These are phyloP conservation scores for Daldinia loculata DNA, from an alignment of 495 filamentous ascomycete species.

Conservation along the genomic window DNA sequence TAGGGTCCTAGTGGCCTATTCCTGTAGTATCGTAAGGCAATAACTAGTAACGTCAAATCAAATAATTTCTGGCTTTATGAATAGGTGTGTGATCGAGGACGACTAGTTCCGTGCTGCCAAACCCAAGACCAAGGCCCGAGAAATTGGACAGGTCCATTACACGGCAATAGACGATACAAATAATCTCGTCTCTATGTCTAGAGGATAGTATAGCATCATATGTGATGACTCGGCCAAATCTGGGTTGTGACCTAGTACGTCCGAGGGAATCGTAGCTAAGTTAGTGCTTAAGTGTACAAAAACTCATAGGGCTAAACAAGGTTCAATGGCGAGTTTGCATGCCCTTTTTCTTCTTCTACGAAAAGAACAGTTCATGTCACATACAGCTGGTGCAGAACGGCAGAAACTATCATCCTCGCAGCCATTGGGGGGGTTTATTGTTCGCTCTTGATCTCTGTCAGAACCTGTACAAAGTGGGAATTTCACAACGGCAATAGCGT, in stretches of 20 bases:
- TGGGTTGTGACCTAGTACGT: background rate
- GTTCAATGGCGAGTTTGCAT: background rate
- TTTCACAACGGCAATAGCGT: constrained; percentile 13
- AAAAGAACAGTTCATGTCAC: background rate
- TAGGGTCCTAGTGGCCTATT: background rate
- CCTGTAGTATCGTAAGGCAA: background rate
- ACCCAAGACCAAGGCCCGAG: background rate
- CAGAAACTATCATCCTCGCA: background rate
- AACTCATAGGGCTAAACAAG: background rate
- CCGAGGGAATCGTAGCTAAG: background rate
- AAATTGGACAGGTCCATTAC: background rate
- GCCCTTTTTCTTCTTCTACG: background rate
- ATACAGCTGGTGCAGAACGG: background rate
- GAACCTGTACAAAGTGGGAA: background rate
- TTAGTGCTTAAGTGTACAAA: background rate
- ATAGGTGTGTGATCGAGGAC: background rate
- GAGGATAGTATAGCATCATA: background rate
- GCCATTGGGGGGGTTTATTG: background rate
- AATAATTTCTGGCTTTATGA: background rate
- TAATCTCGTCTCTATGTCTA: background rate
- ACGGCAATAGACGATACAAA: background rate
- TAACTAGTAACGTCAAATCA: no score
- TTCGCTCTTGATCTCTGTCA: background rate
- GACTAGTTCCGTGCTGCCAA: background rate
- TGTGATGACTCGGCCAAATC: background rate